Evolutionary conservation across 2,329 filamentous ascomycete genomes (phyloP).

Genomic region (Fusarium anthophilum): DNA sequence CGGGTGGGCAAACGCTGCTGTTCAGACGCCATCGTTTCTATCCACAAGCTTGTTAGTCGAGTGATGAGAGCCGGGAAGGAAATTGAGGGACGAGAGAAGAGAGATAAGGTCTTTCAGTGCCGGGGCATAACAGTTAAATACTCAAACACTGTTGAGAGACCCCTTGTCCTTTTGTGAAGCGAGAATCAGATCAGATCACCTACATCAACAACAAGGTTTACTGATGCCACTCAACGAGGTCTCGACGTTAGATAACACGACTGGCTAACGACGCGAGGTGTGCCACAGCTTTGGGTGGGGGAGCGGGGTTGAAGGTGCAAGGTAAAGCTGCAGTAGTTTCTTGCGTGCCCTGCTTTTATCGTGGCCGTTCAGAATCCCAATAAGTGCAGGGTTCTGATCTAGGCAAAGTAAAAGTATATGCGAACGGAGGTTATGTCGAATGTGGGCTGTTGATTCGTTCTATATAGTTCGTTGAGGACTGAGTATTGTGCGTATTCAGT

Average conservation of each 20-base stretch:
- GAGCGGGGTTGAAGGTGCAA: slow-evolving; percentile 40
- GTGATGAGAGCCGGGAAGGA: neutral
- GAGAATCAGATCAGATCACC: slow-evolving; percentile 44
- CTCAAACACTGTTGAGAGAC: slow-evolving; percentile 14
- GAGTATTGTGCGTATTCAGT: neutral
- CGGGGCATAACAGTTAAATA: slow-evolving; percentile 33
- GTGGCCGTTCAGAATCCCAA: slow-evolving; percentile 12
- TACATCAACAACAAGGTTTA: slow-evolving; percentile 37
- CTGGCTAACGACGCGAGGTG: slow-evolving; percentile 37
- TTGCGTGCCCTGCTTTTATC: slow-evolving; percentile 28
- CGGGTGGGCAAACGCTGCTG: slow-evolving; percentile 60
- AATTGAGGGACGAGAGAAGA: slow-evolving; percentile 7
- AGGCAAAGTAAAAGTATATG: neutral
- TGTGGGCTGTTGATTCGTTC: neutral
- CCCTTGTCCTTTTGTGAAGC: slow-evolving; percentile 29
- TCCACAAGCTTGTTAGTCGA: slow-evolving; percentile 29
- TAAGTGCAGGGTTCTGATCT: slow-evolving; percentile 11
- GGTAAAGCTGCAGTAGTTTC: slow-evolving; percentile 39
- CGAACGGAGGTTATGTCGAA: neutral
- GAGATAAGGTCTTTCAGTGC: slow-evolving; percentile 5
- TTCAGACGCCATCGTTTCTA: slow-evolving; percentile 47
- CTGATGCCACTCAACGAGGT: slow-evolving; percentile 34
- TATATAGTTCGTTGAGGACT: neutral
- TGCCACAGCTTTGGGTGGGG: slow-evolving; percentile 39
- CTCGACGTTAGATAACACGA: slow-evolving; percentile 43